Conservation (phyloP, 176 grass and related monocot species). For the Elaeis guineensis region DNA sequence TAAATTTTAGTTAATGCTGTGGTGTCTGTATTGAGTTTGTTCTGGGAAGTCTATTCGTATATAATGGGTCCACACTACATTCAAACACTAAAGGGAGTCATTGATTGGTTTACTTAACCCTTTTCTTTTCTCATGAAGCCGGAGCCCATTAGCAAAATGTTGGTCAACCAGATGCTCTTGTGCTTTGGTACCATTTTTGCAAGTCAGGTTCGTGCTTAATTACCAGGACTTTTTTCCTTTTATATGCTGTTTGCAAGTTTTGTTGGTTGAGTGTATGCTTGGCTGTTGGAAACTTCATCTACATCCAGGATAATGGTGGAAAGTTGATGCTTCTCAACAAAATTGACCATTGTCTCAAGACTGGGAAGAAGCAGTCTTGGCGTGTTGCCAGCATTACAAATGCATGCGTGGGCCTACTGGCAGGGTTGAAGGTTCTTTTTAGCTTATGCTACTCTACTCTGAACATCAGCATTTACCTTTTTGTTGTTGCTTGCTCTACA, state of each 20-base stretch:
- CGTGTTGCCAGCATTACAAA: conserved; percentile 62
- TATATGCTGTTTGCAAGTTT: conserved; percentile 16
- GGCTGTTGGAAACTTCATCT: conserved; percentile 20
- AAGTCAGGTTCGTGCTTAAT: conserved; percentile 52
- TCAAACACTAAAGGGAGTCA: too few relatives aligned
- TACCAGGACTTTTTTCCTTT: conserved; percentile 10
- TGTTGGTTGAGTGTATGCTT: conserved; percentile 1
- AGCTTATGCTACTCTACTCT: conserved; percentile 3
- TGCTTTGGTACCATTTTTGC: conserved; percentile 90
- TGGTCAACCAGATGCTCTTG: conserved; percentile 89
- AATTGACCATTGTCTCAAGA: conserved; percentile 73
- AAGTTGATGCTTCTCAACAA: conserved; percentile 69
- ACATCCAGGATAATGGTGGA: conserved; percentile 59
- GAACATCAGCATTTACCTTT: too few relatives aligned
- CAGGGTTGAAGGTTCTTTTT: conserved; percentile 73
- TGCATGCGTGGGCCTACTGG: conserved; percentile 74
- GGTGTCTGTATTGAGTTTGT: too few relatives aligned
- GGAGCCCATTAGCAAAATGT: conserved; percentile 75
- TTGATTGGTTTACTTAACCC: too few relatives aligned
- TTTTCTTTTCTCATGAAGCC: conserved; percentile 41
- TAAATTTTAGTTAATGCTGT: too few relatives aligned
- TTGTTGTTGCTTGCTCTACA: too few relatives aligned
- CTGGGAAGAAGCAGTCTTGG: conserved; percentile 68
- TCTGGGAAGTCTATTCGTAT: too few relatives aligned
- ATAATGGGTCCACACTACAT: too few relatives aligned